Base-by-base conservation (phyloP, 2,329 filamentous ascomycete species). In the Venturia carpophila region DNA sequence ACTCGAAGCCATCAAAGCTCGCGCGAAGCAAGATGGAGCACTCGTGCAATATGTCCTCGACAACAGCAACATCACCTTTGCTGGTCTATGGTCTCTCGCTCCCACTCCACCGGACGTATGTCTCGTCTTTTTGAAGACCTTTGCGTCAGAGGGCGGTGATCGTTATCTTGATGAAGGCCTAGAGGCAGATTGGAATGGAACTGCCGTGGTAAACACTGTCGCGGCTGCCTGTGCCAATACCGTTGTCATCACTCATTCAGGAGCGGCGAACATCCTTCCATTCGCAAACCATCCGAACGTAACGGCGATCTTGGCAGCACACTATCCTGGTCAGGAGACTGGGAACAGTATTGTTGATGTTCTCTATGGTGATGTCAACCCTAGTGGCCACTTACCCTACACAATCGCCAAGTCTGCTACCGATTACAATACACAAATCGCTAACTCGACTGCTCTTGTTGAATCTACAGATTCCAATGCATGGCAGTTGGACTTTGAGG, bases 321-420 rank as follows among this genome's bases (percentile, higher is more conserved):
- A 73, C 72, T 64, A 64, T 58, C 63, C 92, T 0, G 91, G 92
- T 1, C 86, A 96, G 72, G 92, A 96, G 73, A 92, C 89, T 52
- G 92, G 92, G 9, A 88, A 90, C 67, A 90, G 92, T 0, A 80
- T 97, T 6, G 84, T 85, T 1, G 90, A 95, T 69, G 82, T 96
- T 1, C 78, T 96, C 1, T 90, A 93, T 66, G 92, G 92, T 9
- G 83, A 88, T 27, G 82, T 87, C 17, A 93, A 91, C 70, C 87
- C 87, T 0, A 91, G 85, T 62, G 92, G 92, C 19, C 87, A 89
- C 65, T 78, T 97, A 1, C 92, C 92, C 0, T 96, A 95, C 75
- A 96, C 91, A 0, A 88, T 64, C 30, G 47, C 63, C 3, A 75
- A 75, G 67, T 64, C 69, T 19, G 65, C 69, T 1, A 67, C 49